Percentiles rank a stretch among this genome's conserved stretches.
Evolutionary conservation across 495 filamentous ascomycete species (phyloP).

Genomic region (Poronia punctata): DNA sequence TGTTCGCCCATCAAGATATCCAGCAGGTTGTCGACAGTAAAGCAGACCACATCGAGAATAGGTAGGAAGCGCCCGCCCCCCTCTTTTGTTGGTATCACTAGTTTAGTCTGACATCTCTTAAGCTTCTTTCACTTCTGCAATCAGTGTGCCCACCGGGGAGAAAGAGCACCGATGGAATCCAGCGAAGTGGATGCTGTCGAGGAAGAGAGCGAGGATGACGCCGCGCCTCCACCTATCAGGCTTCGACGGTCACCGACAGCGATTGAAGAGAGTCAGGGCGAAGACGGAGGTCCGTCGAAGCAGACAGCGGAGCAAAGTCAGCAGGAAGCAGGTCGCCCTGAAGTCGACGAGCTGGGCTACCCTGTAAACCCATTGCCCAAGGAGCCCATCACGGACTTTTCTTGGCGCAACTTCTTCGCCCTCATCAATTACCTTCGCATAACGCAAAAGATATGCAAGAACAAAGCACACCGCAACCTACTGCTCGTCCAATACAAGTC

Average conservation of each 20-base stretch:
- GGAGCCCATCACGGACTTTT: slow-evolving; percentile 81
- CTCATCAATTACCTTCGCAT: slow-evolving; percentile 89
- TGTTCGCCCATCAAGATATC: slow-evolving; percentile 87
- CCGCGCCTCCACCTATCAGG: slow-evolving; percentile 75
- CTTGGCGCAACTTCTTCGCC: slow-evolving; percentile 89
- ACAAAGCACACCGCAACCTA: slow-evolving; percentile 88
- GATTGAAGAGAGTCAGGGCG: slow-evolving; percentile 16
- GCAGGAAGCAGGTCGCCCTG: slow-evolving; percentile 48
- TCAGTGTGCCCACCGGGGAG: slow-evolving; percentile 28
- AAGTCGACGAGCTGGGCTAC: slow-evolving; percentile 85
- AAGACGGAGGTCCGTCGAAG: slow-evolving; percentile 21
- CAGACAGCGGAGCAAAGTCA: slow-evolving; percentile 13
- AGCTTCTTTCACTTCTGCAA: slow-evolving; percentile 91
- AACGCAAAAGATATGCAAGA: slow-evolving; percentile 93
- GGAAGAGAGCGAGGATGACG: slow-evolving; percentile 57
- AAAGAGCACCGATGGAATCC: slow-evolving; percentile 14
- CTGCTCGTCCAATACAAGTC: slow-evolving; percentile 92
- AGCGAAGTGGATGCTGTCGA: slow-evolving; percentile 20
- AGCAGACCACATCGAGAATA: slow-evolving; percentile 74
- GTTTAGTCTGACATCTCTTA: slow-evolving; percentile 10
- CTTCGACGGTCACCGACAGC: slow-evolving; percentile 43
- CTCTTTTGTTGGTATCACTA: neutral
- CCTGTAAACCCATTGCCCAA: slow-evolving; percentile 57
- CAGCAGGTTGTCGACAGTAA: slow-evolving; percentile 80
- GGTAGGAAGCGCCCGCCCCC: slow-evolving; percentile 44